These are phyloP conservation scores for Calendula officinalis DNA, from an alignment of 129 eudicot genomes.

Conservation along the genomic window DNA sequence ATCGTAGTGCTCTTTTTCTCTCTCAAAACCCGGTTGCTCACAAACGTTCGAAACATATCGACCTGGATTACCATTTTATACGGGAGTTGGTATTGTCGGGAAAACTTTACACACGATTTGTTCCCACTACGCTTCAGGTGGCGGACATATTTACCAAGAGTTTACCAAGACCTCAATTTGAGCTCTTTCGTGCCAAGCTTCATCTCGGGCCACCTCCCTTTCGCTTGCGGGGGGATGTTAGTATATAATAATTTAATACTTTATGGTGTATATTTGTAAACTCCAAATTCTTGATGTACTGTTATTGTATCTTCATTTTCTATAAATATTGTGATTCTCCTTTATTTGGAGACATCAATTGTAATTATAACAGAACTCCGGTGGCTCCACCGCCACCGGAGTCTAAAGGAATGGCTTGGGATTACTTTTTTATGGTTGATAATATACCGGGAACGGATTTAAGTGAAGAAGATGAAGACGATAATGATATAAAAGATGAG, in stretches of 20 bases:
- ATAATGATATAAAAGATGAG: conserved; percentile 46
- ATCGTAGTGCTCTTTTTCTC: background rate
- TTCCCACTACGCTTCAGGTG: background rate
- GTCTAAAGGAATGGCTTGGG: conserved; percentile 75
- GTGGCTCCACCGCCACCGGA: conserved; percentile 58
- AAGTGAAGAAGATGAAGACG: conserved; percentile 52
- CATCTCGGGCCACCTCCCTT: background rate
- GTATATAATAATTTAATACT: no score
- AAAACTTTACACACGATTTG: background rate
- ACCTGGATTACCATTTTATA: background rate
- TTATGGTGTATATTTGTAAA: background rate
- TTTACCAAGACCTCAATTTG: background rate
- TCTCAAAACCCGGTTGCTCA: background rate
- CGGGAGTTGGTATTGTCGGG: conserved; percentile 3
- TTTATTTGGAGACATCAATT: background rate
- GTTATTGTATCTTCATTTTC: background rate
- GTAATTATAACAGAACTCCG: conserved; percentile 28
- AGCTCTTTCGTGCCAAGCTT: conserved; percentile 6
- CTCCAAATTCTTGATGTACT: background rate
- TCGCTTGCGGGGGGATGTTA: no score
- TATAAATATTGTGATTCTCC: background rate
- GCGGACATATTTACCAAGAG: conserved; percentile 6
- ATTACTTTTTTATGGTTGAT: conserved; percentile 61
- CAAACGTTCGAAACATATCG: background rate
- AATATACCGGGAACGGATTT: conserved; percentile 40